phyloP scores from a whole-genome alignment of 2,329 filamentous ascomycete genomes.

The Apiospora aurea region DNA sequence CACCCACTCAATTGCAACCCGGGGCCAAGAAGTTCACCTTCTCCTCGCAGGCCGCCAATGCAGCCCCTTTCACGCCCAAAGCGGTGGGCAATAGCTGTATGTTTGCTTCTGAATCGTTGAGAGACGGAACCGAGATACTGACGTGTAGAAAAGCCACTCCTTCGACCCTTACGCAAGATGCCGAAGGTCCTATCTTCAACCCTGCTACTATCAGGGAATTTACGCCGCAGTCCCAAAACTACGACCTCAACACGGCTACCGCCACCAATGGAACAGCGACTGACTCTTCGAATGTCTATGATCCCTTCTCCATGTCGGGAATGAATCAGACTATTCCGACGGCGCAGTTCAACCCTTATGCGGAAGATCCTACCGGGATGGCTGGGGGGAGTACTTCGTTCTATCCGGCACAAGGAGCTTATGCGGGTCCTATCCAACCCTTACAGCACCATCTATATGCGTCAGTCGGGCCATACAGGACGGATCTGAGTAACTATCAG shows the following conservation, averaged over 20 bases:
- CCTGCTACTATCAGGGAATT: conserved; percentile 66
- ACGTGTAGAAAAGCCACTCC: conserved; percentile 40
- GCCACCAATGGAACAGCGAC: conserved; percentile 56
- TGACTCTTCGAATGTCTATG: conserved; percentile 57
- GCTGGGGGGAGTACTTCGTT: conserved; percentile 66
- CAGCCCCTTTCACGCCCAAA: conserved; percentile 83
- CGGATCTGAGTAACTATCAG: conserved; percentile 85
- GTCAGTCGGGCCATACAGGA: conserved; percentile 77
- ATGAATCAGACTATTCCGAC: conserved; percentile 59
- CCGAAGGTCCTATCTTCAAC: conserved; percentile 59
- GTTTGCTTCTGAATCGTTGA: neutral
- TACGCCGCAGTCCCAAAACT: conserved; percentile 57
- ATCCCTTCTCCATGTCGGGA: conserved; percentile 69
- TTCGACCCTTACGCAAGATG: conserved; percentile 50
- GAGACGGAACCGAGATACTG: conserved; percentile 27
- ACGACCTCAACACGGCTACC: conserved; percentile 53
- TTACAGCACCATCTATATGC: conserved; percentile 94
- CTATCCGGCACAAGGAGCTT: conserved; percentile 66
- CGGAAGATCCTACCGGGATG: conserved; percentile 67
- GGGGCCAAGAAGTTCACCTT: conserved; percentile 76
- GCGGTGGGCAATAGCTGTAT: conserved; percentile 45
- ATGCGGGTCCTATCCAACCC: conserved; percentile 64
- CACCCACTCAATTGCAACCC: conserved; percentile 63
- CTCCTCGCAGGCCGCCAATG: conserved; percentile 88
- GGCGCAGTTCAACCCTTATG: conserved; percentile 76